These are phyloP conservation scores for Carex arenaria DNA, from an alignment of 202 grass and related monocot genomes.

Conservation along the genomic window DNA sequence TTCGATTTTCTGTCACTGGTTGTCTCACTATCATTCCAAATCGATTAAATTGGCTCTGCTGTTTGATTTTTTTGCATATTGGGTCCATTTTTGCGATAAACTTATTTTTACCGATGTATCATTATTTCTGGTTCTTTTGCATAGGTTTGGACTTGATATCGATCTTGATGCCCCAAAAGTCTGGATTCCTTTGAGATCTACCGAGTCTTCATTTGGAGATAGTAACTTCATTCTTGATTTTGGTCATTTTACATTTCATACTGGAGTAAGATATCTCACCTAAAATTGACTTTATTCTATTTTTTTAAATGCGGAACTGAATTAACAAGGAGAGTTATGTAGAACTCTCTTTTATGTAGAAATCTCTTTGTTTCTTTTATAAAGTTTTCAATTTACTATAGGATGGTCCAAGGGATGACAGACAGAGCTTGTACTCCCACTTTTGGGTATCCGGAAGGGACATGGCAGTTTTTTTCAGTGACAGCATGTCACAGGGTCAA, in stretches of 20 bases:
- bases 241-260: slow-evolving; percentile 95
- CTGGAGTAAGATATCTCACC: slow-evolving; percentile 55
- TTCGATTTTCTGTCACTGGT: neutral
- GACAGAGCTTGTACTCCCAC: slow-evolving; percentile 75
- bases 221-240: slow-evolving; percentile 83
- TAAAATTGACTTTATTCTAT: neutral
- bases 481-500: slow-evolving; percentile 41
- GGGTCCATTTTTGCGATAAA: neutral
- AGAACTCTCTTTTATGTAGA: neutral
- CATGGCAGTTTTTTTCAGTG: slow-evolving; percentile 89
- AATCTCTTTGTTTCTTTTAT: slow-evolving; percentile 8
- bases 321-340: neutral
- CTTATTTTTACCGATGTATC: neutral
- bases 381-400: slow-evolving; percentile 34
- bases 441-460: slow-evolving; percentile 93
- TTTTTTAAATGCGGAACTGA: neutral
- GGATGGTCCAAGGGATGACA: slow-evolving; percentile 58
- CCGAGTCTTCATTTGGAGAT: slow-evolving; percentile 31
- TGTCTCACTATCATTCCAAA: neutral
- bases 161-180: slow-evolving; percentile 99
- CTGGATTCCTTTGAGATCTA: slow-evolving; percentile 59
- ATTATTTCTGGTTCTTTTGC: slow-evolving; percentile 17
- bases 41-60: neutral
- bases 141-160: slow-evolving; percentile 93
- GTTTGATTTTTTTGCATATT: slow-evolving; percentile 5